Evolutionary conservation across 257 asterid genomes (phyloP), one percentile per base, ranked within the genome.

Genomic region (Lithospermum erythrorhizon): DNA sequence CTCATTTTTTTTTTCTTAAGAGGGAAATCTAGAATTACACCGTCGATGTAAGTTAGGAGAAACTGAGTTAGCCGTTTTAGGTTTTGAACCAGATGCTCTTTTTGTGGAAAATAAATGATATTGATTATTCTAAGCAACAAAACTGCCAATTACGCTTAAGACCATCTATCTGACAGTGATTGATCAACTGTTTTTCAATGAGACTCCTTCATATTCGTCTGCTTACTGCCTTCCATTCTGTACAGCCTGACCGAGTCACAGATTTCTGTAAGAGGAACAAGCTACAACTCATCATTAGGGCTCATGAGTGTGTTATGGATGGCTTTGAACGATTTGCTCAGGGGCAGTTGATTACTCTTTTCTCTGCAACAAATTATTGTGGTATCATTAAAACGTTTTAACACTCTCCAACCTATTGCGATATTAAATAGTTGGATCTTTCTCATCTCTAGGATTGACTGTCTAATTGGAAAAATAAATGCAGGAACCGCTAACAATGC

Each of bases 241-340:
- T 78, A 78, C 94, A 93, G 99, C 99, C 99, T 65, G 99, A 93
- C 72, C 87, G 97, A 27, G 99, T 93, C 52, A 80, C 96, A 18
- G 99, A 89, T 7, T 93, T 93, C 79, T 93, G 99, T 72, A 93
- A 87, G 87, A 86, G 62, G 79, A 93, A 93, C 79, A 93, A 85
- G 75, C 70, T 93, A 66, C 95, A 82, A 64, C 88, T 93, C 54
- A 93, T 93, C 69, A 87, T 89, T 68, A 81, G 99, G 82, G 99
- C 99, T 48, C 99, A 93, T 24, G 99, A 93, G 72, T 93, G 99
- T 54, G 99, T 93, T 41, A 93, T 93, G 99, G 99, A 93, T 76
- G 99, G 99, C 61, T 93, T 93, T 23, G 99, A 93, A 72, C 82
- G 99, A 47, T 93, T 93, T 65, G 99, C 99, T 61, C 97, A 93